Percentiles rank a stretch among this genome's conserved stretches.
Conservation (phyloP, 2,329 filamentous ascomycete species). For the Colletotrichum horii region DNA sequence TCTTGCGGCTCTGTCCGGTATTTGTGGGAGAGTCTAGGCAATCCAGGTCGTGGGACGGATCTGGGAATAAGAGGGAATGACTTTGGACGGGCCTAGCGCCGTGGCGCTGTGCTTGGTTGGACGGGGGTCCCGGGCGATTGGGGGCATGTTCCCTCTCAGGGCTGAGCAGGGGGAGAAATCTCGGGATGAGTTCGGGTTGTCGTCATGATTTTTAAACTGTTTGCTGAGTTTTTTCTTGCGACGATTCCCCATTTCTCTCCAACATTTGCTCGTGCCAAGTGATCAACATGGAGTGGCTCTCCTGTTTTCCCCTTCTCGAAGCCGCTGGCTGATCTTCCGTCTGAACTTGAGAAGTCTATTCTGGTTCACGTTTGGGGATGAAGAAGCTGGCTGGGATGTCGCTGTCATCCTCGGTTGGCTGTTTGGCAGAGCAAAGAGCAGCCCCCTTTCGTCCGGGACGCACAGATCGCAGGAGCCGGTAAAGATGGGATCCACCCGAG, state of each 20-base stretch:
- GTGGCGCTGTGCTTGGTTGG: not conserved
- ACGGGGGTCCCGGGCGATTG: not conserved
- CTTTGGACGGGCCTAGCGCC: not conserved
- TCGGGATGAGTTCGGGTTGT: conserved; percentile 19
- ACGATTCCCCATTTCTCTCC: not conserved
- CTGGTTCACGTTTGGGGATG: not conserved
- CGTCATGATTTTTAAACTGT: not conserved
- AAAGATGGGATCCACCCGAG: not conserved
- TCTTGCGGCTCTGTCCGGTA: conserved; percentile 1
- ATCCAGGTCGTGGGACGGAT: not conserved
- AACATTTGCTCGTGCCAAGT: not conserved
- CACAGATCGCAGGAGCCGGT: not conserved
- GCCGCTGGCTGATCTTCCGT: not conserved
- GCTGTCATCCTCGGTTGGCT: not conserved
- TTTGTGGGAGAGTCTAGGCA: not conserved
- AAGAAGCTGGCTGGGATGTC: not conserved
- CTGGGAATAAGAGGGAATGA: conserved; percentile 23
- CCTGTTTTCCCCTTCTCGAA: not conserved
- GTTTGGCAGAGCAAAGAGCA: not conserved
- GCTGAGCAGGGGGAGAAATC: conserved; percentile 20
- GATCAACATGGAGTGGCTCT: not conserved
- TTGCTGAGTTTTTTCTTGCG: not conserved
- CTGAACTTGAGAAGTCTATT: not conserved
- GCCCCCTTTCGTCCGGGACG: conserved; percentile 18
- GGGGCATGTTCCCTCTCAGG: not conserved